A percentile compares a stretch with the other conserved stretches of the same genome.
Conservation (phyloP, 2,329 filamentous ascomycete genomes). For the Pseudogymnoascus sp. region DNA sequence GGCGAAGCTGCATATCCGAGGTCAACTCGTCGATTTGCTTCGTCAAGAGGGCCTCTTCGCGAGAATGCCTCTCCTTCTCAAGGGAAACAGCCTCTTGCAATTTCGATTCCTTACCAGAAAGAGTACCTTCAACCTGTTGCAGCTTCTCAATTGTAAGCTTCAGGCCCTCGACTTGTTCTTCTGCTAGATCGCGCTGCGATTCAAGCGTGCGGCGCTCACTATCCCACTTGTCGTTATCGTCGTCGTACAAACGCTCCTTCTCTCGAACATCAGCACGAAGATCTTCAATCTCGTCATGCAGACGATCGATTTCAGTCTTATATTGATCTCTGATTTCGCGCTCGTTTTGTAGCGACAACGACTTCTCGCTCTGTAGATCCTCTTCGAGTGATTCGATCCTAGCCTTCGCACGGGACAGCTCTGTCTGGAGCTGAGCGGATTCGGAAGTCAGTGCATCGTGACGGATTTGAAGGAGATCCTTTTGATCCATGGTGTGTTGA, state of each 20-base stretch:
- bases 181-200: constrained; percentile 56
- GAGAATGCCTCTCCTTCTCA: constrained; percentile 63
- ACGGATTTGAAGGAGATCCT: constrained; percentile 59
- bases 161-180: constrained; percentile 58
- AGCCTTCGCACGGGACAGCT: constrained; percentile 42
- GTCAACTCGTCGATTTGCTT: constrained; percentile 70
- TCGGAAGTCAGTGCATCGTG: constrained; percentile 61
- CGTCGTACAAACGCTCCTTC: constrained; percentile 61
- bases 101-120: constrained; percentile 60
- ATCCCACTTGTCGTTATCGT: constrained; percentile 67
- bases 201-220: constrained; percentile 57
- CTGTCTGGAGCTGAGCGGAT: constrained; percentile 57
- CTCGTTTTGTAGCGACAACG: constrained; percentile 42
- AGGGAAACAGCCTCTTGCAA: constrained; percentile 61
- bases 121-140: constrained; percentile 57
- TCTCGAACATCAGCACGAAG: constrained; percentile 55
- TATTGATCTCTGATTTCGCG: constrained; percentile 49
- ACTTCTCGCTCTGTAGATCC: constrained; percentile 36
- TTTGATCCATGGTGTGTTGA: constrained; percentile 53
- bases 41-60: constrained; percentile 61
- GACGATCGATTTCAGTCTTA: constrained; percentile 44
- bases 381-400: constrained; percentile 40
- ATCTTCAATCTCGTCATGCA: constrained; percentile 43
- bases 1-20: constrained; percentile 59
- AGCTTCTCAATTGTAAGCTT: constrained; percentile 65